phyloP scores from a whole-genome alignment of 2,329 filamentous ascomycete genomes.

The Clonostachys byssicola region DNA sequence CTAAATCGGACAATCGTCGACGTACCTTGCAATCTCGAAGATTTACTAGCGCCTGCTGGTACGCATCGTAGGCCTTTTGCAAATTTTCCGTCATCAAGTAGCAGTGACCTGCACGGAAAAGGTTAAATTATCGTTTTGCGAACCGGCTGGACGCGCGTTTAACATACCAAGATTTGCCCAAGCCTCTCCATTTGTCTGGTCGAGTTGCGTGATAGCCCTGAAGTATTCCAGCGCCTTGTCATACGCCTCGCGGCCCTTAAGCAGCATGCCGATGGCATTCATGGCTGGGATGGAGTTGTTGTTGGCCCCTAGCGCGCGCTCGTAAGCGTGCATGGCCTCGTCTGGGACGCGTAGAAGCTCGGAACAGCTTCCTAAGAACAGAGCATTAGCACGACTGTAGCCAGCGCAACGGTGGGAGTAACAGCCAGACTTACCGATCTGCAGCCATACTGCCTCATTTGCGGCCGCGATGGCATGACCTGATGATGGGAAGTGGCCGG shows the following conservation, averaged over 20 bases:
- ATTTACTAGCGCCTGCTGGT: slow-evolving; percentile 93
- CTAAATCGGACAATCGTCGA: not conserved
- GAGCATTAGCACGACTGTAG: not conserved
- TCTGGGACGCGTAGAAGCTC: slow-evolving; percentile 87
- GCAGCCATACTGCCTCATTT: slow-evolving; percentile 88
- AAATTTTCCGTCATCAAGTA: slow-evolving; percentile 98
- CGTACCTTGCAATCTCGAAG: slow-evolving; percentile 85
- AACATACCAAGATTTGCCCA: slow-evolving; percentile 87
- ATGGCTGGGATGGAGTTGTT: slow-evolving; percentile 85
- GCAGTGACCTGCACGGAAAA: slow-evolving; percentile 69
- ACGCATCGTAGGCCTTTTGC: slow-evolving; percentile 93
- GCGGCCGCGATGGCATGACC: slow-evolving; percentile 67
- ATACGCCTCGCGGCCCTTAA: slow-evolving; percentile 90
- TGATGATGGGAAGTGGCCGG: slow-evolving; percentile 57
- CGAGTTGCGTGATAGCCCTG: slow-evolving; percentile 84
- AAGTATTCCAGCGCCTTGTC: slow-evolving; percentile 91
- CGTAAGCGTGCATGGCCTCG: slow-evolving; percentile 85
- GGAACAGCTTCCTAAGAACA: slow-evolving; percentile 66
- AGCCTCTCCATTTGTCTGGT: slow-evolving; percentile 85
- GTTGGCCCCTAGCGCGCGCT: slow-evolving; percentile 84
- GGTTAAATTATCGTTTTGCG: slow-evolving; percentile 6
- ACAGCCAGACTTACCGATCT: slow-evolving; percentile 66
- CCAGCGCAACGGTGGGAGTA: not conserved
- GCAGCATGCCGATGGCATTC: slow-evolving; percentile 88
- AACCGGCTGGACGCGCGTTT: not conserved